Conservation (phyloP, 306 rosid species). For the Inga laurina region DNA sequence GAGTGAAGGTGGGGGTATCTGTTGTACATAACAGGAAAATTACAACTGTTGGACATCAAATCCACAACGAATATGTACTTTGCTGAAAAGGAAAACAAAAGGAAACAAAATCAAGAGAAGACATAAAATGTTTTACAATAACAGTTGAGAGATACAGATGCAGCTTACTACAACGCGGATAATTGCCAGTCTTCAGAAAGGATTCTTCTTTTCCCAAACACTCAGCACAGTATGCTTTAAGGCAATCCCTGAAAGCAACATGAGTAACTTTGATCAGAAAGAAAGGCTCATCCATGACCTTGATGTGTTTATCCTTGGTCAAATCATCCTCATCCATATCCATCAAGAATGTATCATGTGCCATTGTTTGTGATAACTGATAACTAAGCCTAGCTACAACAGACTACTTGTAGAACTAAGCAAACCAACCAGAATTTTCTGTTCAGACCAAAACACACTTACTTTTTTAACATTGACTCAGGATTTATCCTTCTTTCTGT, state of each 20-base stretch:
- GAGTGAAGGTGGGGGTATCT: conserved; percentile 9
- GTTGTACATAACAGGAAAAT: background rate
- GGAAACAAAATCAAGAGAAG: background rate
- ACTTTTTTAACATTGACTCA: conserved; percentile 10
- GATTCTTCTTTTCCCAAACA: conserved; percentile 56
- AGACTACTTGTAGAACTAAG: conserved; percentile 15
- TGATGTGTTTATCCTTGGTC: background rate
- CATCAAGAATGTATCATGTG: conserved; percentile 11
- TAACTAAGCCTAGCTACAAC: background rate
- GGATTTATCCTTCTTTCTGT: background rate
- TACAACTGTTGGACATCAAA: background rate
- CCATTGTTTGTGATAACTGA: background rate
- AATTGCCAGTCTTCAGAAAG: conserved; percentile 38
- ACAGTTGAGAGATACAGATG: conserved; percentile 29
- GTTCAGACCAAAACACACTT: background rate
- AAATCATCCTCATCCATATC: conserved; percentile 16
- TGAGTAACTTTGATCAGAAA: conserved; percentile 8
- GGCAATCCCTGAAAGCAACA: conserved; percentile 66
- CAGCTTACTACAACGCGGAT: conserved; percentile 67
- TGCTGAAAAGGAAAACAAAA: background rate
- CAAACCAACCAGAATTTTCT: background rate
- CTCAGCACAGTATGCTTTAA: conserved; percentile 62
- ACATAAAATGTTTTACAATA: conserved; percentile 25
- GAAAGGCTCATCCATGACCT: conserved; percentile 16
- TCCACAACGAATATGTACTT: conserved; percentile 14